Conservation (phyloP, 78 protist species). For the Pelomyxa schiedti region DNA sequence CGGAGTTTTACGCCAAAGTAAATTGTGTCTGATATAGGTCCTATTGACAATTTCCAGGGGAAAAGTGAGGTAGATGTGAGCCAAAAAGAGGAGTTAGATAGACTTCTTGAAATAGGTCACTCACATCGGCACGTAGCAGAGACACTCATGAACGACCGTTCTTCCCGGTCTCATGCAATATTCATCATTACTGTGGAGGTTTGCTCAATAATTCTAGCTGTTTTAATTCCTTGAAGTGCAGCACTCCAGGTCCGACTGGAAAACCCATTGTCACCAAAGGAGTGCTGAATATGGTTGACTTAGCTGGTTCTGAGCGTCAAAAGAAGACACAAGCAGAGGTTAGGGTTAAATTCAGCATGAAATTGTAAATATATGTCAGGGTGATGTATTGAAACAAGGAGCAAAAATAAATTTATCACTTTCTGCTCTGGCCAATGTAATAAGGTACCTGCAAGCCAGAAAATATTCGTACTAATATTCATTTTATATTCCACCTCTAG, state of each 20-base stretch:
- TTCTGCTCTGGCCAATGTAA: constrained; percentile 66
- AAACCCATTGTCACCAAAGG: constrained; percentile 5
- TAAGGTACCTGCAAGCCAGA: constrained; percentile 54
- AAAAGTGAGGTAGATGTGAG: too few relatives aligned
- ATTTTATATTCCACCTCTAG: too few relatives aligned
- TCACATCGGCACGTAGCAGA: constrained; percentile 67
- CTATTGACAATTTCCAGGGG: too few relatives aligned
- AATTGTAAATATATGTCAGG: constrained; percentile 16
- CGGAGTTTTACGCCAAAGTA: too few relatives aligned
- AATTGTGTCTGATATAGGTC: too few relatives aligned
- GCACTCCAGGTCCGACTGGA: constrained; percentile 50
- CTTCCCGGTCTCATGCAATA: constrained; percentile 75
- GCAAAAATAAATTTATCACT: constrained; percentile 61
- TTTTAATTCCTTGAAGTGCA: not conserved
- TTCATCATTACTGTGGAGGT: constrained; percentile 59
- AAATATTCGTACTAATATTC: constrained; percentile 24
- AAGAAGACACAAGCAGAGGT: constrained; percentile 4
- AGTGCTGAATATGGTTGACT: constrained; percentile 64
- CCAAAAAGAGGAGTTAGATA: constrained; percentile 23
- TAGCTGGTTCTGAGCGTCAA: constrained; percentile 79
- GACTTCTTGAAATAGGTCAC: constrained; percentile 40
- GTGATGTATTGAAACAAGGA: constrained; percentile 72
- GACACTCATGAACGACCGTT: constrained; percentile 71
- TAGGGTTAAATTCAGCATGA: not conserved
- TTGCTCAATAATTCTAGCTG: constrained; percentile 3